Percentiles rank a stretch among this genome's conserved stretches.
These are phyloP conservation scores for Limonium bicolor DNA, from an alignment of 148 eudicot genomes.

Conservation along the genomic window DNA sequence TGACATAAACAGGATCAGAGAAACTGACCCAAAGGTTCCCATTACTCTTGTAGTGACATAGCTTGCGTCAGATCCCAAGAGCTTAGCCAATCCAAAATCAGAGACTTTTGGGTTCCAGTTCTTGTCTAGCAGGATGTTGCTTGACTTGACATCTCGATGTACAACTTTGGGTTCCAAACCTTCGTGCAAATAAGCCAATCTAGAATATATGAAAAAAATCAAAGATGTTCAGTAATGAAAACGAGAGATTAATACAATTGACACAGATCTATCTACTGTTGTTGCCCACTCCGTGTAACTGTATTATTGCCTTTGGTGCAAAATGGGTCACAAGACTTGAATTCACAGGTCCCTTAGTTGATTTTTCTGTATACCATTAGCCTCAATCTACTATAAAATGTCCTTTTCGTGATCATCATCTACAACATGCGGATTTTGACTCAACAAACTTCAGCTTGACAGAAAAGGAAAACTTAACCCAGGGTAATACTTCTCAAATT, in stretches of 20 bases:
- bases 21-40: constrained; percentile 93
- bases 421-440: no score
- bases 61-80: constrained; percentile 80
- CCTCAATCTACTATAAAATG: no score
- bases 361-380: no score
- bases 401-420: no score
- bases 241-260: not conserved
- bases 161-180: constrained; percentile 98
- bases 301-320: no score
- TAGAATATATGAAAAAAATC: constrained; percentile 10
- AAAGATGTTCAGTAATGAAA: no score
- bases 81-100: constrained; percentile 92
- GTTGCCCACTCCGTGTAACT: no score
- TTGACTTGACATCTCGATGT: constrained; percentile 92
- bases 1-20: not conserved
- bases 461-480: not conserved
- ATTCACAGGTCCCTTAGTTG: no score
- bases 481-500: no score
- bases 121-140: constrained; percentile 81
- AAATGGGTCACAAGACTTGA: no score
- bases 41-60: constrained; percentile 89
- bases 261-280: no score
- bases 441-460: not conserved
- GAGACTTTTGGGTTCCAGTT: constrained; percentile 87
- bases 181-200: constrained; percentile 88